These are phyloP conservation scores for Pseudogymnoascus sp. DNA, from an alignment of 2,329 filamentous ascomycete species.

Conservation along the genomic window DNA sequence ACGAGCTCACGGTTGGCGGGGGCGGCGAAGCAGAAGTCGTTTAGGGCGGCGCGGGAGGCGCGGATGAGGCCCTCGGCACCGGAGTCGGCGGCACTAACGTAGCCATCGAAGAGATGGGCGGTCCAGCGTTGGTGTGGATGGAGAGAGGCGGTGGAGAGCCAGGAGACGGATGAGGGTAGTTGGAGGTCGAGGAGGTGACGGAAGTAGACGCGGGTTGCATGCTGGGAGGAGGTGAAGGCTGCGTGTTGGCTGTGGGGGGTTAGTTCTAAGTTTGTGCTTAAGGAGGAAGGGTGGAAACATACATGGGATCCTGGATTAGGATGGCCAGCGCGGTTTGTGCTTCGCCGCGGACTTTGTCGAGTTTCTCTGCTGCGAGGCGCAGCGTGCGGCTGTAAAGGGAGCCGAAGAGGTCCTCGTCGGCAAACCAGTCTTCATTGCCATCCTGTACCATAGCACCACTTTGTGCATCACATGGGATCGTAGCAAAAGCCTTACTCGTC, in stretches of 20 bases:
- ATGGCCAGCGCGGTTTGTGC: conserved; percentile 50
- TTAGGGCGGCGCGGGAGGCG: conserved; percentile 59
- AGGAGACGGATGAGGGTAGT: neutral
- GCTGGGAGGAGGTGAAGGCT: neutral
- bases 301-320: conserved; percentile 9
- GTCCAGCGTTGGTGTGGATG: neutral
- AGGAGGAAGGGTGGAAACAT: neutral
- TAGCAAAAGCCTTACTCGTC: conserved; percentile 42
- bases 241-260: conserved; percentile 27
- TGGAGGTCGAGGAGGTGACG: conserved; percentile 1
- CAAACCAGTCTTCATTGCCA: conserved; percentile 15
- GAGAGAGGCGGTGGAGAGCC: neutral
- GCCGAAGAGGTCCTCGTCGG: conserved; percentile 13
- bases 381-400: conserved; percentile 35
- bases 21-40: conserved; percentile 41
- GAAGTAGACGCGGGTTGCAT: neutral
- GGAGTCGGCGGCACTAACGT: conserved; percentile 68
- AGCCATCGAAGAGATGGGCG: conserved; percentile 54
- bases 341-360: conserved; percentile 74
- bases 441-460: conserved; percentile 18
- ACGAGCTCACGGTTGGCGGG: conserved; percentile 34
- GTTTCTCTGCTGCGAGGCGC: conserved; percentile 76
- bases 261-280: conserved; percentile 15
- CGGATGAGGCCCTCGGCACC: conserved; percentile 70
- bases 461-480: conserved; percentile 21